These are phyloP conservation scores for Sarocladiaceae sp. DNA, from an alignment of 2,329 filamentous ascomycete species.

Conservation along the genomic window DNA sequence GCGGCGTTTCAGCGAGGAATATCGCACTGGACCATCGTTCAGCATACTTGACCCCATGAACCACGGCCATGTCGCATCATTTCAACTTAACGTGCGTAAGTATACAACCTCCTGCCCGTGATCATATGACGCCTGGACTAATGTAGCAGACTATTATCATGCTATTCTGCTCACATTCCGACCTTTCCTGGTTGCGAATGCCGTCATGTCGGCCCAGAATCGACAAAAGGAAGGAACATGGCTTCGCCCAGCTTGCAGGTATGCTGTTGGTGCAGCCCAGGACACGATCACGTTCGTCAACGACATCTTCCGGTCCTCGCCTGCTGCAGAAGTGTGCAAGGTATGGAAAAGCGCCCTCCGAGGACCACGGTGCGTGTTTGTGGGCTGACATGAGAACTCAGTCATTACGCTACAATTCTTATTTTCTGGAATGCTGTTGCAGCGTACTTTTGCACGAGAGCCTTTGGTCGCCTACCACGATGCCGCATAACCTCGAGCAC, in stretches of 20 bases:
- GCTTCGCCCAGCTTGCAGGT: slow-evolving; percentile 1
- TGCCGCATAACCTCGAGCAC: background rate
- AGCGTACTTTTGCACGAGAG: slow-evolving; percentile 2
- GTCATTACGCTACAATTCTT: slow-evolving; percentile 1
- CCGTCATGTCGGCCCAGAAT: background rate
- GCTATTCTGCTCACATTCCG: slow-evolving; percentile 2
- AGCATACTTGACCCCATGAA: background rate
- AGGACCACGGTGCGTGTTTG: no score
- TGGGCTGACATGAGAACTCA: background rate
- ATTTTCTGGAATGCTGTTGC: slow-evolving; percentile 2
- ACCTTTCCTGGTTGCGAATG: slow-evolving; percentile 1
- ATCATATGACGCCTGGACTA: background rate
- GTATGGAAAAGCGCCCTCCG: background rate
- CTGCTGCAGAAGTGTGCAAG: background rate
- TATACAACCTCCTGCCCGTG: background rate
- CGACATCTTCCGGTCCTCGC: background rate
- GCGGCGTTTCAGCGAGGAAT: background rate
- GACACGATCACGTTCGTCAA: background rate
- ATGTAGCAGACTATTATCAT: slow-evolving; percentile 1
- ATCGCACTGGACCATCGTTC: background rate
- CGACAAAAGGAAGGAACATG: slow-evolving; percentile 3
- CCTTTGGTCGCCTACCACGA: slow-evolving; percentile 1
- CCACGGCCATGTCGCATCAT: background rate
- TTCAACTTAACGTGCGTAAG: slow-evolving; percentile 3
- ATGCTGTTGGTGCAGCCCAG: slow-evolving; percentile 1